Evolutionary conservation across 1,139 yeast species (phyloP).

Genomic region (Debaryomyces sp.): DNA sequence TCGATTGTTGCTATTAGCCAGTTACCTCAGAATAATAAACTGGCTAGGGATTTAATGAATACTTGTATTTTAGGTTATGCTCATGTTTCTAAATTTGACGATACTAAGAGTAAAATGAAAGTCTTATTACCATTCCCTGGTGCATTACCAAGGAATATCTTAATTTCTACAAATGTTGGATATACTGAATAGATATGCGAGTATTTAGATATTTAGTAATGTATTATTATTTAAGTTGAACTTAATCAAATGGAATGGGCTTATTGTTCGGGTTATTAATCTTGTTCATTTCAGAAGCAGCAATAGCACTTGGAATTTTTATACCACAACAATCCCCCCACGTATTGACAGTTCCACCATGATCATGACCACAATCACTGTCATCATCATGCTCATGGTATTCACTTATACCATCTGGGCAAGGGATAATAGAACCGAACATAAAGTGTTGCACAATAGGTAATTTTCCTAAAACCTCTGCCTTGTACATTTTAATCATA

Average conservation of each 20-base stretch:
- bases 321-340: conserved; percentile 99
- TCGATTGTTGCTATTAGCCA: conserved; percentile 75
- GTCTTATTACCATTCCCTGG: conserved; percentile 89
- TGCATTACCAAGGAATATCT: conserved; percentile 58
- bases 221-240: background rate
- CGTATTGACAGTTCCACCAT: conserved; percentile 44
- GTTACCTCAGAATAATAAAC: conserved; percentile 53
- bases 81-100: conserved; percentile 57
- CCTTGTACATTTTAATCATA: conserved; percentile 93
- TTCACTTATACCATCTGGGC: conserved; percentile 69
- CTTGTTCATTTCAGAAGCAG: conserved; percentile 67
- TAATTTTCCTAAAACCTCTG: conserved; percentile 84
- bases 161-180: conserved; percentile 34
- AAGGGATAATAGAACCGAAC: conserved; percentile 68
- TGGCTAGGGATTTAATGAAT: conserved; percentile 52
- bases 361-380: conserved; percentile 41
- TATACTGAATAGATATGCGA: conserved; percentile 27
- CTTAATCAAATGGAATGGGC: conserved; percentile 75
- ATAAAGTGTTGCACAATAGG: conserved; percentile 94
- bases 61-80: conserved; percentile 69
- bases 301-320: conserved; percentile 92
- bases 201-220: conserved; percentile 7
- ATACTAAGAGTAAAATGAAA: conserved; percentile 68
- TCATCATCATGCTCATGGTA: conserved; percentile 27
- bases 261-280: conserved; percentile 27